Evolutionary conservation across 768 basidiomycete species (phyloP).

Genomic region (Leucogyrophana mollusca): DNA sequence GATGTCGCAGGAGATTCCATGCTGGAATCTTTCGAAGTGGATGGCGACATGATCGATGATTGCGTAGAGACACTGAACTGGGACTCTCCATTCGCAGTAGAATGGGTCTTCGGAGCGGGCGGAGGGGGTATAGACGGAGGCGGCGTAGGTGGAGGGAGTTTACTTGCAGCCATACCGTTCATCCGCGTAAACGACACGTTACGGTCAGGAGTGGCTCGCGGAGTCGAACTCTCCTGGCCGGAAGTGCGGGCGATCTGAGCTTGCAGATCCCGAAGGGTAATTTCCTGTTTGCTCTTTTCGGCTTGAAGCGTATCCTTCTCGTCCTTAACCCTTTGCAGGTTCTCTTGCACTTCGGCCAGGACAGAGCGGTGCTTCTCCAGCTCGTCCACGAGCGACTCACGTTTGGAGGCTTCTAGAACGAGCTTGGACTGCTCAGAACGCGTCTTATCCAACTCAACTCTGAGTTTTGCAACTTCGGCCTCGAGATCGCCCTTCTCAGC

Average conservation of each 20-base stretch:
- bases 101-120: slow-evolving; percentile 59
- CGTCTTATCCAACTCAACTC: slow-evolving; percentile 58
- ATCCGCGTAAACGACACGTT: slow-evolving; percentile 54
- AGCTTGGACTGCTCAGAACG: slow-evolving; percentile 60
- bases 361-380: slow-evolving; percentile 75
- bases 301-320: slow-evolving; percentile 76
- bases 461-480: slow-evolving; percentile 43
- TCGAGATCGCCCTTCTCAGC: slow-evolving; percentile 44
- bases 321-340: slow-evolving; percentile 74
- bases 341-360: slow-evolving; percentile 75
- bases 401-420: slow-evolving; percentile 70
- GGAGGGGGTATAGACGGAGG: slow-evolving; percentile 87
- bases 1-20: slow-evolving; percentile 70
- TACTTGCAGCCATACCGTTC: slow-evolving; percentile 66
- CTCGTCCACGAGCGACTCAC: slow-evolving; percentile 70
- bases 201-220: slow-evolving; percentile 53
- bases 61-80: slow-evolving; percentile 62
- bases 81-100: slow-evolving; percentile 45
- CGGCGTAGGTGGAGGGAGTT: slow-evolving; percentile 79
- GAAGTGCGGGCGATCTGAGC: slow-evolving; percentile 64
- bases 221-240: slow-evolving; percentile 41
- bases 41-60: slow-evolving; percentile 52
- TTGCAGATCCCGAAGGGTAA: slow-evolving; percentile 75
- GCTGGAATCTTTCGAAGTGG: slow-evolving; percentile 66
- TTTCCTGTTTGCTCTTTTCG: slow-evolving; percentile 70